Base-by-base conservation (phyloP, 306 rosid genomes). In the Arachis hypogaea region DNA sequence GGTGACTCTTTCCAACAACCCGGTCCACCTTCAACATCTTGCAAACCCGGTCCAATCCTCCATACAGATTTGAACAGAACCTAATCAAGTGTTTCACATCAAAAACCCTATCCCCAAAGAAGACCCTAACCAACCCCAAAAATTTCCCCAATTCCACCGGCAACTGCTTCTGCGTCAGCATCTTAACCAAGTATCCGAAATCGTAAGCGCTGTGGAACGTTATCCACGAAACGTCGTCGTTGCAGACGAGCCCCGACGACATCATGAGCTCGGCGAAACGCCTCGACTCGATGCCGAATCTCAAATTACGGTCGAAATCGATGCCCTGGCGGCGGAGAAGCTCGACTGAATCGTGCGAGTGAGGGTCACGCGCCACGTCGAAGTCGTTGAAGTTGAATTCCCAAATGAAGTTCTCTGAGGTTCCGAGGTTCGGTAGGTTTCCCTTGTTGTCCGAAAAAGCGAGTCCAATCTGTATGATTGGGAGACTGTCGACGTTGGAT, bases 171-270 rank as follows among this genome's bases (percentile, higher is more conserved):
- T 72, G 85, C 1, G 93, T 90, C 65, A 88, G 49, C 38, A 69
- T 28, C 85, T 90, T 90, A 3, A 90, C 90, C 9, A 90, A 75
- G 78, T 90, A 90, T 0, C 92, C 93, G 30, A 90, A 90, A 42
- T 90, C 96, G 68, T 88, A 90, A 0, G 90, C 86, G 69, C 93
- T 59, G 69, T 90, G 96, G 16, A 90, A 90, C 0, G 93, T 88
- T 22, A 83, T 82, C 96, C 93, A 90, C 9, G 70, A 80, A 28
- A 85, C 85, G 2, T 42, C 64, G 3, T 62, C 77, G 66, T 85
- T 85, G 78, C 88, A 83, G 2, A 90, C 84, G 11, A 90, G 88
- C 5, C 96, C 96, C 6, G 96, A 90, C 0, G 90, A 81, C 93
- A 90, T 85, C 88, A 90, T 75, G 58, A 88, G 62, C 73, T 83